phyloP scores from a whole-genome alignment of 768 basidiomycete species.

The Tricholoma saponaceum region DNA sequence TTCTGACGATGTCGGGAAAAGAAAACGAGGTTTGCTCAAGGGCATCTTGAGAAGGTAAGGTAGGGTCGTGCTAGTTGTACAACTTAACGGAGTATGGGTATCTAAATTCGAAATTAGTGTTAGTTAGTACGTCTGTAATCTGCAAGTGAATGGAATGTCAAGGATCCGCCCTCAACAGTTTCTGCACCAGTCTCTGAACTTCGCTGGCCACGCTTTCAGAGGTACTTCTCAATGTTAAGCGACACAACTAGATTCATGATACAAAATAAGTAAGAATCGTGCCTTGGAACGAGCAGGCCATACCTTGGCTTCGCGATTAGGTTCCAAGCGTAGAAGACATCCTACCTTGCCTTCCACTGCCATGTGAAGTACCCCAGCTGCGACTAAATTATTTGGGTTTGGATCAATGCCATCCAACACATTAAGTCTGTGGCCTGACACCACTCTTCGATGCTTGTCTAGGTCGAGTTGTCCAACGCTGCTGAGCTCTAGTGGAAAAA shows the following conservation, averaged over 20 bases:
- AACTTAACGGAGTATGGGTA: neutral
- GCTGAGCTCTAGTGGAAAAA: constrained; percentile 79
- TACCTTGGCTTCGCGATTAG: constrained; percentile 94
- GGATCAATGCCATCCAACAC: constrained; percentile 85
- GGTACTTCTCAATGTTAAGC: constrained; percentile 91
- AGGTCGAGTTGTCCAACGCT: constrained; percentile 70
- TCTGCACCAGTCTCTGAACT: constrained; percentile 55
- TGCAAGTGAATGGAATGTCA: neutral
- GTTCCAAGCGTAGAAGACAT: constrained; percentile 88
- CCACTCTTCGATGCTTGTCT: constrained; percentile 66
- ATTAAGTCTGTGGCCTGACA: constrained; percentile 74
- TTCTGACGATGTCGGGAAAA: constrained; percentile 35
- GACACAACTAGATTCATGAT: constrained; percentile 64
- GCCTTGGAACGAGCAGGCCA: constrained; percentile 13
- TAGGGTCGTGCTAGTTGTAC: neutral
- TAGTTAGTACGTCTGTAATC: neutral
- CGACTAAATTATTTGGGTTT: constrained; percentile 90
- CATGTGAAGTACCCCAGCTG: constrained; percentile 94
- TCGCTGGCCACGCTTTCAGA: constrained; percentile 84
- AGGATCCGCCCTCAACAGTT: constrained; percentile 32
- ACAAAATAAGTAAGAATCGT: neutral
- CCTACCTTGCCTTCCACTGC: constrained; percentile 92
- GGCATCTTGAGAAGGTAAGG: constrained; percentile 40
- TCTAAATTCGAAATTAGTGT: constrained; percentile 4
- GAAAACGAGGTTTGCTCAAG: constrained; percentile 38